Base-by-base conservation (phyloP, 2,329 filamentous ascomycete species). In the Escovopsis sp. region DNA sequence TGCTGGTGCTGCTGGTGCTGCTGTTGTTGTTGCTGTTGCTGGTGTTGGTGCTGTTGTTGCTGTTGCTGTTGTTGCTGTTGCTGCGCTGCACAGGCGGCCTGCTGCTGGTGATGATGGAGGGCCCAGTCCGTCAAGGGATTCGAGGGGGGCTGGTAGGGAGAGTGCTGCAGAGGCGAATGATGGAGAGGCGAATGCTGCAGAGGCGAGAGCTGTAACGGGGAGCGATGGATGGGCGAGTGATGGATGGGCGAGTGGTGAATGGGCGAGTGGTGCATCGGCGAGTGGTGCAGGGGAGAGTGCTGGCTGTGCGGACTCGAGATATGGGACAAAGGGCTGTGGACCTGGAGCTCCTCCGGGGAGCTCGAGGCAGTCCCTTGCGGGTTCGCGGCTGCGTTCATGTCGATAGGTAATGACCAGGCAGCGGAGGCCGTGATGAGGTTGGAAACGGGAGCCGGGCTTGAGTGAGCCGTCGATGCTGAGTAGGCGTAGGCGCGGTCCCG, bases 41-140 rank as follows among this genome's bases (percentile, higher is more conserved):
- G 37, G 6, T 23, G 21, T 2, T 23, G 21, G 6, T 23, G 21
- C 21, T 23, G 19, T 21, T 21, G 19, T 16, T 21, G 19, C 29
- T 43, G 44, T 5, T 41, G 42, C 17, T 45, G 43, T 2, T 49
- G 43, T 11, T 49, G 52, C 28, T 50, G 53, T 35, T 52, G 51
- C 2, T 54, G 49, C 10, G 35, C 15, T 47, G 51, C 31, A 10
- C 36, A 27, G 33, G 39, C 36, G 27, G 44, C 39, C 35, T 64
- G 62, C 39, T 65, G 63, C 45, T 66, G 66, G 34, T 68, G 65
- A 43, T 70, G 66, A 37, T 70, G 65, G 35, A 78, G 63, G 16
- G 72, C 66, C 72, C 73, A 78, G 56, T 77, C 71, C 32, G 70
- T 68, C 43, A 78, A 52, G 12, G 66, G 58, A 48, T 70, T 70